Evolutionary conservation across 257 asterid genomes (phyloP).

Genomic region (Leptodermis oblonga): DNA sequence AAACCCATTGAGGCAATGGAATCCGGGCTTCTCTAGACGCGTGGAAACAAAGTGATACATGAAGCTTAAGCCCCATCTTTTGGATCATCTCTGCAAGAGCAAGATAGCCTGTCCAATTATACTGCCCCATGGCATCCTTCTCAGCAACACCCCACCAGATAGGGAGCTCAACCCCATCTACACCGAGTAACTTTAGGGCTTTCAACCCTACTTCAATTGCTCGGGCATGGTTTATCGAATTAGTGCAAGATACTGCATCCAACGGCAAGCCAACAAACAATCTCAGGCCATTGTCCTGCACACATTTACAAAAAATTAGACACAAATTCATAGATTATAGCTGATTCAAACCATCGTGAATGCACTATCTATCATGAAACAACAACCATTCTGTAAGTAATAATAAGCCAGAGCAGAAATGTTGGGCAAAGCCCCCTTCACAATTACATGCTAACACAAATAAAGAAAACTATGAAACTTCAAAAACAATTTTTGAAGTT

Average conservation of each 20-base stretch:
- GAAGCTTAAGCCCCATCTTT: constrained; percentile 64
- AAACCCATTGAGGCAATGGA: constrained; percentile 70
- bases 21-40: constrained; percentile 42
- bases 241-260: constrained; percentile 56
- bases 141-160: constrained; percentile 96
- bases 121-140: constrained; percentile 57
- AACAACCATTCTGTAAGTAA: not conserved
- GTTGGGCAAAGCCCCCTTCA: not conserved
- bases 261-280: constrained; percentile 80
- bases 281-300: constrained; percentile 51
- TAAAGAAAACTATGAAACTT: not conserved
- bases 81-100: constrained; percentile 59
- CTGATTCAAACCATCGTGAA: not conserved
- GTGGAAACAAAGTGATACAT: constrained; percentile 65
- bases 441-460: not conserved
- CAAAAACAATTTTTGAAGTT: too few species aligned
- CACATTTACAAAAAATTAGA: not conserved
- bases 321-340: not conserved
- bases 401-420: not conserved
- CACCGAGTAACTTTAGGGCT: constrained; percentile 76
- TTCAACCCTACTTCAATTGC: constrained; percentile 77
- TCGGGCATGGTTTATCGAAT: constrained; percentile 54
- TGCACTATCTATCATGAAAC: not conserved
- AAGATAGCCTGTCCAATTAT: constrained; percentile 71
- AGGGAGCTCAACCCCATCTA: constrained; percentile 87